Conservation (phyloP, 228 moss, liverwort and hornwort species). For the Sphagnum magellanicum region DNA sequence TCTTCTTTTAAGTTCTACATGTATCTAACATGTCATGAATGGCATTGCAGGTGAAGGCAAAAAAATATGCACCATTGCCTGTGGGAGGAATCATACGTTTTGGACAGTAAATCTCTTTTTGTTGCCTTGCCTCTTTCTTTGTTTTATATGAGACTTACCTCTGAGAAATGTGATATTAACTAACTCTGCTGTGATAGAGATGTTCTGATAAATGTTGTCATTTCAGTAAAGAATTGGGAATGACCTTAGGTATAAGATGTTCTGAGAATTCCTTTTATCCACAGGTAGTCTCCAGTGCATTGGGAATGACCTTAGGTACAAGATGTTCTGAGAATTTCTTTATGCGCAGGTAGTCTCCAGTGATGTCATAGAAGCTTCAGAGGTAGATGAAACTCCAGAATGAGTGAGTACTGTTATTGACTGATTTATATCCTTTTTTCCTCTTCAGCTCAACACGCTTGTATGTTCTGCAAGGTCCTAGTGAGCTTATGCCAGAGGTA, state of each 20-base stretch:
- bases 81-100: conserved; percentile 87
- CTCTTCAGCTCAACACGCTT: conserved; percentile 75
- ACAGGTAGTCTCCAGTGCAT: neutral
- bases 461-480: conserved; percentile 84
- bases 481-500: conserved; percentile 89
- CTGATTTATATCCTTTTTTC: conserved; percentile 10
- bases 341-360: no score
- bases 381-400: neutral
- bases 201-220: no score
- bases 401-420: neutral
- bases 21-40: no score
- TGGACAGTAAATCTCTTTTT: conserved; percentile 66
- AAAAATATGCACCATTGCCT: conserved; percentile 67
- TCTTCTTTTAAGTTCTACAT: no score
- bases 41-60: conserved; percentile 66
- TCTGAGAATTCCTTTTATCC: neutral
- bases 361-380: neutral
- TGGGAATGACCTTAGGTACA: neutral
- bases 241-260: no score
- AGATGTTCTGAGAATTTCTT: neutral
- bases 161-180: no score
- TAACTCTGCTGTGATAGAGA: no score
- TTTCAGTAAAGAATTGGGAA: no score
- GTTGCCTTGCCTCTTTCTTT: neutral
- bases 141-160: no score